phyloP scores from a whole-genome alignment of 257 asterid genomes.

The Anisodus acutangulus region DNA sequence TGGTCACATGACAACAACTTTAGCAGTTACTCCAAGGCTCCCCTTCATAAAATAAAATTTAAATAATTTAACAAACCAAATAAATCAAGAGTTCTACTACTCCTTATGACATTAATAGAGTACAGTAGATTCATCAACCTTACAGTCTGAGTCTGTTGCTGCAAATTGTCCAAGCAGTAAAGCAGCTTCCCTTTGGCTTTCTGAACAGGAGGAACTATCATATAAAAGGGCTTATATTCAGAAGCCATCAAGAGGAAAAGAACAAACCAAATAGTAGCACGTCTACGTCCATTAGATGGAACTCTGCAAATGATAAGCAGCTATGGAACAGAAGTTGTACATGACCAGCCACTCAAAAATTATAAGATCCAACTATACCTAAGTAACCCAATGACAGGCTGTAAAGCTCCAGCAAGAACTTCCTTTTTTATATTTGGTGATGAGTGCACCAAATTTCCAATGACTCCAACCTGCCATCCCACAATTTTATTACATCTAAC shows the following conservation, averaged over 20 bases:
- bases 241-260: slow-evolving; percentile 26
- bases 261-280: not conserved
- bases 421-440: slow-evolving; percentile 96
- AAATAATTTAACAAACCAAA: too few relatives aligned
- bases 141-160: slow-evolving; percentile 97
- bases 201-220: slow-evolving; percentile 89
- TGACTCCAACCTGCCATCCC: slow-evolving; percentile 87
- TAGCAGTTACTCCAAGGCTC: too few relatives aligned
- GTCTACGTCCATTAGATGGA: not conserved
- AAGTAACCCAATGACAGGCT: slow-evolving; percentile 96
- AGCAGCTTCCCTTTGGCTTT: slow-evolving; percentile 99
- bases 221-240: slow-evolving; percentile 22
- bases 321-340: not conserved
- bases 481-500: slow-evolving; percentile 29
- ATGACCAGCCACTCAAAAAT: slow-evolving; percentile 23
- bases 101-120: slow-evolving; percentile 18
- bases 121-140: slow-evolving; percentile 61
- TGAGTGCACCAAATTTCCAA: slow-evolving; percentile 97
- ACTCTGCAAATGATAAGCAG: not conserved
- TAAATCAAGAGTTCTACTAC: not conserved
- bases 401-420: slow-evolving; percentile 98
- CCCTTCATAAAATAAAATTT: too few relatives aligned
- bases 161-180: slow-evolving; percentile 98
- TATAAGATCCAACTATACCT: slow-evolving; percentile 53
- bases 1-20: too few relatives aligned